Conservation (phyloP, 257 asterid genomes). For the Cordia subcordata region DNA sequence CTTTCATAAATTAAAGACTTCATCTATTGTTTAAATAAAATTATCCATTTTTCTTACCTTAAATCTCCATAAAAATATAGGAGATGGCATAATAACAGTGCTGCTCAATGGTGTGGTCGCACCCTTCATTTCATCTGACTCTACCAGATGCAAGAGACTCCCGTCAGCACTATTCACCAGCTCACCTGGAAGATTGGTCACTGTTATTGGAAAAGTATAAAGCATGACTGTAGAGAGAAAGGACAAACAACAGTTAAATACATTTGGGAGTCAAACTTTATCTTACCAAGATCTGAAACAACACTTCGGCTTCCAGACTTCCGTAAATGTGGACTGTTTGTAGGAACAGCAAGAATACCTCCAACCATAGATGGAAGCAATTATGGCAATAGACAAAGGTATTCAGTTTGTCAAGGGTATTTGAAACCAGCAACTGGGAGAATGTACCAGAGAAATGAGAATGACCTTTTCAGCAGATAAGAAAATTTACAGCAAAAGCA, state of each 20-base stretch:
- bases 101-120: conserved; percentile 51
- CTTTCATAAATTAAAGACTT: neutral
- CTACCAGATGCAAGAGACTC: conserved; percentile 40
- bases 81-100: conserved; percentile 77
- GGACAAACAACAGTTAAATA: neutral
- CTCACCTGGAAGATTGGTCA: conserved; percentile 35
- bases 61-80: conserved; percentile 85
- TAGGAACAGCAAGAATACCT: conserved; percentile 57
- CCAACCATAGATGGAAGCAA: conserved; percentile 89
- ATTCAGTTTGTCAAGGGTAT: conserved; percentile 19
- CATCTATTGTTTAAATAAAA: neutral
- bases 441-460: conserved; percentile 1
- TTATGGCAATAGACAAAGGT: conserved; percentile 17
- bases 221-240: conserved; percentile 2
- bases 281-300: conserved; percentile 76
- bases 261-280: conserved; percentile 5
- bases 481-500: too few relatives aligned
- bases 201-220: conserved; percentile 11
- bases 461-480: neutral
- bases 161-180: conserved; percentile 54
- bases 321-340: conserved; percentile 79
- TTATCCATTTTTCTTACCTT: conserved; percentile 41
- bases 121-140: conserved; percentile 77
- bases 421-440: conserved; percentile 30
- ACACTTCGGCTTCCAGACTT: conserved; percentile 93